These are phyloP conservation scores for Blastobotrys illinoisensis DNA, from an alignment of 1,139 yeast species.

Conservation along the genomic window DNA sequence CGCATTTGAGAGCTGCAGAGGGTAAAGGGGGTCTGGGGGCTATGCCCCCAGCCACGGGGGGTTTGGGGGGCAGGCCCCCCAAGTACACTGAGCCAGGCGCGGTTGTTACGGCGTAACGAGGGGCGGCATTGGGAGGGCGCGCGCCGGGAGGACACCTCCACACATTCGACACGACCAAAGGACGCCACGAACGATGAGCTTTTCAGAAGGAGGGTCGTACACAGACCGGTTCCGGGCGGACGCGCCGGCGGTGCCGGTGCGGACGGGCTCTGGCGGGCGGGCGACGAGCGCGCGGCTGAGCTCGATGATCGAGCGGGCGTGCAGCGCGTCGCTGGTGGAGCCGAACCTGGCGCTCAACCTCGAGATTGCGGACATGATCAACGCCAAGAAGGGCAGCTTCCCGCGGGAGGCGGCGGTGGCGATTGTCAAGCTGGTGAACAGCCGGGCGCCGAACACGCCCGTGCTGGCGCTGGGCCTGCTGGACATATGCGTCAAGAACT, in stretches of 20 bases:
- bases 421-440: slow-evolving; percentile 79
- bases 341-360: slow-evolving; percentile 85
- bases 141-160: not conserved
- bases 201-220: slow-evolving; percentile 22
- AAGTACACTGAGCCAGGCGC: too few species aligned
- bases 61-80: too few species aligned
- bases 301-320: slow-evolving; percentile 60
- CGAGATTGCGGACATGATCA: slow-evolving; percentile 90
- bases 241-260: slow-evolving; percentile 15
- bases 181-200: not conserved
- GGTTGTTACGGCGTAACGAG: too few species aligned
- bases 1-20: too few species aligned
- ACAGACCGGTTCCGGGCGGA: slow-evolving; percentile 37
- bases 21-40: too few species aligned
- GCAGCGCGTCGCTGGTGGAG: slow-evolving; percentile 76
- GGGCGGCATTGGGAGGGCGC: not conserved
- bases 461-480: slow-evolving; percentile 53
- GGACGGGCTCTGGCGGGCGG: slow-evolving; percentile 7
- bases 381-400: slow-evolving; percentile 83
- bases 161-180: too few species aligned
- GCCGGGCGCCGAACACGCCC: slow-evolving; percentile 75
- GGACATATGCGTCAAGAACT: slow-evolving; percentile 90
- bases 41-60: too few species aligned
- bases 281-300: slow-evolving; percentile 22
- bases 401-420: slow-evolving; percentile 93